Evolutionary conservation across 164 flowering plant genomes (phyloP).

Genomic region (Aristolochia californica): DNA sequence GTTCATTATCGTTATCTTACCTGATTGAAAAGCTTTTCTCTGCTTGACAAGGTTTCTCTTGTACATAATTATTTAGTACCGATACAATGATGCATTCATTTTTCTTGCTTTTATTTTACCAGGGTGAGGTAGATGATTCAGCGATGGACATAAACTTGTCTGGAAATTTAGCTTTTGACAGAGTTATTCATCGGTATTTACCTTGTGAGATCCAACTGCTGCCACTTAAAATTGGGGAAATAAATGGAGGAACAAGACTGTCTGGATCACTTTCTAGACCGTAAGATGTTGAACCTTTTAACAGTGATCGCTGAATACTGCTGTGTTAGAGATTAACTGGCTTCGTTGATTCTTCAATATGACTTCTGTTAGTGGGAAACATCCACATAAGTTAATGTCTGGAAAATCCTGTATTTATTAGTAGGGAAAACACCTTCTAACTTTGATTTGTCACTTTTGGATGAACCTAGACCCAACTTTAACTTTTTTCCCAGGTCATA

Average conservation of each 20-base stretch:
- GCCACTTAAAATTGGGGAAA: slow-evolving; percentile 68
- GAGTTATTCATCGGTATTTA: slow-evolving; percentile 59
- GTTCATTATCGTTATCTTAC: background rate
- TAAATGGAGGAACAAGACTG: slow-evolving; percentile 90
- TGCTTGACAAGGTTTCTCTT: background rate
- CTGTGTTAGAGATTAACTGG: background rate
- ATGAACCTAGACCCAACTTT: too few species aligned
- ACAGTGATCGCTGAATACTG: background rate
- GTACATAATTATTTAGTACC: background rate
- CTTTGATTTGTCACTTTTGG: too few species aligned
- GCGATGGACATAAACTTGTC: slow-evolving; percentile 92
- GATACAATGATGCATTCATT: too few species aligned
- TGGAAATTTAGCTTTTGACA: slow-evolving; percentile 73
- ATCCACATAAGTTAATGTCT: too few species aligned
- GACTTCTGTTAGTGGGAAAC: background rate
- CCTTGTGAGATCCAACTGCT: slow-evolving; percentile 55
- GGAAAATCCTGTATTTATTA: too few species aligned
- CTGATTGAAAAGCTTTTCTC: background rate
- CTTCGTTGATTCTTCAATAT: background rate
- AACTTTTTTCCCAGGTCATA: background rate
- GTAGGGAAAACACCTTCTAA: too few species aligned
- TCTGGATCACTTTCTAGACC: slow-evolving; percentile 90
- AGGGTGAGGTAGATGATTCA: slow-evolving; percentile 88
- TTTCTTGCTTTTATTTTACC: slow-evolving; percentile 6
- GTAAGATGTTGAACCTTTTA: slow-evolving; percentile 34